Evolutionary conservation across 352 stramenopile genomes (phyloP).

Genomic region (Pythium aristosporum): DNA sequence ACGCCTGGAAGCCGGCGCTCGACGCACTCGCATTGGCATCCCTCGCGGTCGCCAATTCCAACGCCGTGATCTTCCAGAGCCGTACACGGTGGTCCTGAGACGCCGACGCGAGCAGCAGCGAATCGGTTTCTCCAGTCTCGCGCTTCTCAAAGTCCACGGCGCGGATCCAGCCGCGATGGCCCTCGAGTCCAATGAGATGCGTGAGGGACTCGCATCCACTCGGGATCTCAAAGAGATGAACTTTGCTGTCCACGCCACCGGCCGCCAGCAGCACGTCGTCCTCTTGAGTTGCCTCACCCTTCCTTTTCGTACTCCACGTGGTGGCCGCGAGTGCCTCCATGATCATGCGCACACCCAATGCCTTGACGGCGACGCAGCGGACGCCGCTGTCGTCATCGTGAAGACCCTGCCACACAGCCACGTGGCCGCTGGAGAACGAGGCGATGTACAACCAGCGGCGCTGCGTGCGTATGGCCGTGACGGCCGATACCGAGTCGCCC

Average conservation of each 20-base stretch:
- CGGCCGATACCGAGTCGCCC: slow-evolving; percentile 39
- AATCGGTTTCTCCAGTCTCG: background rate
- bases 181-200: slow-evolving; percentile 46
- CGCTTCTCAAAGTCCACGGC: slow-evolving; percentile 50
- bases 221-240: slow-evolving; percentile 60
- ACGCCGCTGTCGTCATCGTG: background rate
- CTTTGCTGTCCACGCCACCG: slow-evolving; percentile 66
- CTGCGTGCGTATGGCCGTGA: slow-evolving; percentile 33
- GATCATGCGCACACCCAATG: slow-evolving; percentile 45
- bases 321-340: slow-evolving; percentile 48
- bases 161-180: slow-evolving; percentile 69
- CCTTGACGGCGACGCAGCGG: slow-evolving; percentile 23
- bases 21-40: slow-evolving; percentile 12
- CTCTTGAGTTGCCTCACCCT: slow-evolving; percentile 14
- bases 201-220: slow-evolving; percentile 15
- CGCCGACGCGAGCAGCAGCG: slow-evolving; percentile 51
- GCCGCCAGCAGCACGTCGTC: slow-evolving; percentile 48
- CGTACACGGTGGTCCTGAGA: slow-evolving; percentile 73
- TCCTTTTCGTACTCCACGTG: slow-evolving; percentile 3
- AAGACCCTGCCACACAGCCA: slow-evolving; percentile 38
- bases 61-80: slow-evolving; percentile 52
- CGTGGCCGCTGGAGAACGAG: slow-evolving; percentile 48
- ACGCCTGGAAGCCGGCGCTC: slow-evolving; percentile 37
- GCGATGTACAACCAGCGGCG: slow-evolving; percentile 38
- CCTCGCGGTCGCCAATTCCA: background rate